Conservation (phyloP, 768 basidiomycete genomes). For the Lanmaoa rubissima region DNA sequence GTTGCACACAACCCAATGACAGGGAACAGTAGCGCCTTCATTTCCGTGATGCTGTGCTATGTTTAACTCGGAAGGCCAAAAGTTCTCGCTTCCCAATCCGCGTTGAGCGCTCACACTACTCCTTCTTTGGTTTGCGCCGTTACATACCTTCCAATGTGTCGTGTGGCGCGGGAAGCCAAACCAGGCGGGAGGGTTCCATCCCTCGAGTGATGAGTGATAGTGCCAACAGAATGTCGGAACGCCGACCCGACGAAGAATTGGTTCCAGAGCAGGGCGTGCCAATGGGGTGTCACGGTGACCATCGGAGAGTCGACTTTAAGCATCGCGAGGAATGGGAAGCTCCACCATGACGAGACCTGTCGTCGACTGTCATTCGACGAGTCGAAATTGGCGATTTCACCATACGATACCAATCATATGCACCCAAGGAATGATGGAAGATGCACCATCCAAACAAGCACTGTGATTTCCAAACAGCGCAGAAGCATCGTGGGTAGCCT, state of each 20-base stretch:
- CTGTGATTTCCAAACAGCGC: not conserved
- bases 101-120: not conserved
- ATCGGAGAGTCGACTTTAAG: not conserved
- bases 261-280: not conserved
- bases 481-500: slow-evolving; percentile 14
- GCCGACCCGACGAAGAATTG: slow-evolving; percentile 12
- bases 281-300: not conserved
- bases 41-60: not conserved
- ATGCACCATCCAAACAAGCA: not conserved
- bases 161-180: not conserved
- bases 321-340: not conserved
- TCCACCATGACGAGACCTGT: not conserved
- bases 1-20: not conserved
- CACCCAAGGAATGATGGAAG: not conserved
- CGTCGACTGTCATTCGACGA: not conserved
- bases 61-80: not conserved
- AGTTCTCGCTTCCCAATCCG: not conserved
- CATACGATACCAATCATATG: not conserved
- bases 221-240: not conserved
- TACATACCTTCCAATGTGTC: not conserved
- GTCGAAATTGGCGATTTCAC: not conserved
- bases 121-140: not conserved
- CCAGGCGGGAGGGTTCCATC: slow-evolving; percentile 3
- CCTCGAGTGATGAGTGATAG: not conserved
- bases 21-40: not conserved